Conservation (phyloP, 768 basidiomycete species). For the Leccinum disarticulatum region DNA sequence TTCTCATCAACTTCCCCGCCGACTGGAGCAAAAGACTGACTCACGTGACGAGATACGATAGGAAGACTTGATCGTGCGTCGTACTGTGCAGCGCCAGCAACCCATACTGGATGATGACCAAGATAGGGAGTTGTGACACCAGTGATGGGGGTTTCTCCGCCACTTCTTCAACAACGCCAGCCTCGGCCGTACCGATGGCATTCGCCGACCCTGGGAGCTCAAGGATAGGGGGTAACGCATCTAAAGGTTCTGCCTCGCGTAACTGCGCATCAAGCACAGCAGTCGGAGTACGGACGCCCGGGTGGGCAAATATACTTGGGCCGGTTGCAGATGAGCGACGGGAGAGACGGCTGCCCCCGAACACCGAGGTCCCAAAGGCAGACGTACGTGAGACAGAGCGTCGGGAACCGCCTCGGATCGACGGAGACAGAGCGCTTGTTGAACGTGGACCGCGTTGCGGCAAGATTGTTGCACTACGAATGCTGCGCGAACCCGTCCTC, state of each 20-base stretch:
- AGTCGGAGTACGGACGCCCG: constrained; percentile 77
- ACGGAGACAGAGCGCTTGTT: constrained; percentile 27
- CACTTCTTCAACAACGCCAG: constrained; percentile 38
- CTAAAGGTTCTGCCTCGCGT: constrained; percentile 40
- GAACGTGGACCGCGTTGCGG: constrained; percentile 25
- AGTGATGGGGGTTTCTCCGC: constrained; percentile 63
- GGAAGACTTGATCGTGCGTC: constrained; percentile 88
- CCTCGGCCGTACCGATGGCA: constrained; percentile 17
- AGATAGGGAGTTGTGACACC: constrained; percentile 71
- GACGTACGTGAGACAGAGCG: constrained; percentile 32
- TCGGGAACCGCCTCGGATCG: constrained; percentile 30
- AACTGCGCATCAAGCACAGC: constrained; percentile 75
- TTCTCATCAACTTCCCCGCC: background rate
- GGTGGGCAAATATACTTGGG: constrained; percentile 81
- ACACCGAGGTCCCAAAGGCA: constrained; percentile 33
- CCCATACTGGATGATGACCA: constrained; percentile 90
- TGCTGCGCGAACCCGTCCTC: constrained; percentile 16
- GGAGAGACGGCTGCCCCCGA: constrained; percentile 38
- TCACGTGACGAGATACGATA: constrained; percentile 76
- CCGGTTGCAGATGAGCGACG: constrained; percentile 54
- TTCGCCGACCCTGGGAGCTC: constrained; percentile 45
- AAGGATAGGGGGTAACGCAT: constrained; percentile 49
- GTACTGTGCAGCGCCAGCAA: constrained; percentile 85
- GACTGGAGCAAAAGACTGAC: constrained; percentile 2
- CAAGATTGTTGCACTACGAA: constrained; percentile 19